Conservation (phyloP, 2,329 filamentous ascomycete genomes). For the Cercospora janseana region DNA sequence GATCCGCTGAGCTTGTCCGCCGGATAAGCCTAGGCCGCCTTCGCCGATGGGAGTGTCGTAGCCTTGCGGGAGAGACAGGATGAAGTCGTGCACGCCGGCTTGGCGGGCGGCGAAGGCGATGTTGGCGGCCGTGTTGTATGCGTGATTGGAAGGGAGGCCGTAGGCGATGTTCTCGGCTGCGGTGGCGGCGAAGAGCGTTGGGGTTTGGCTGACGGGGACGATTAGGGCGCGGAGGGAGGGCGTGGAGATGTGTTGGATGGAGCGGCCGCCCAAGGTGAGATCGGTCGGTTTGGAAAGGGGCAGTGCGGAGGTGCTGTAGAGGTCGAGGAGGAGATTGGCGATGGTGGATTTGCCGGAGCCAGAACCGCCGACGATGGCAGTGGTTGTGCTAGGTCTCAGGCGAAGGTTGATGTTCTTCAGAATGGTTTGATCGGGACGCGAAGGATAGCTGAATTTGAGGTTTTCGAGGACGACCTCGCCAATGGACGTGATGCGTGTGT, state of each 20-base stretch:
- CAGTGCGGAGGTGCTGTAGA: conserved; percentile 65
- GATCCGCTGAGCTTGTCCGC: conserved; percentile 79
- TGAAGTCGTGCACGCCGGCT: conserved; percentile 74
- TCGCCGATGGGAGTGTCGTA: conserved; percentile 75
- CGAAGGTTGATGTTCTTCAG: conserved; percentile 65
- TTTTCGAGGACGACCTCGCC: conserved; percentile 60
- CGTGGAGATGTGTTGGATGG: conserved; percentile 61
- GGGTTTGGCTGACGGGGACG: conserved; percentile 67
- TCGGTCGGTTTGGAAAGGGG: conserved; percentile 36
- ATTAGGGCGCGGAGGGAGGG: conserved; percentile 59
- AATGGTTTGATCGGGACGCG: conserved; percentile 52
- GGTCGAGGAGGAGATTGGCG: conserved; percentile 67
- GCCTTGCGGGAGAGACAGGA: conserved; percentile 66
- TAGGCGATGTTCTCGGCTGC: conserved; percentile 82
- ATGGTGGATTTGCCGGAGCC: conserved; percentile 92
- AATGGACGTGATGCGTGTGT: conserved; percentile 43
- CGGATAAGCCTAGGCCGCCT: conserved; percentile 69
- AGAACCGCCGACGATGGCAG: conserved; percentile 77
- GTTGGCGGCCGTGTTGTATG: conserved; percentile 44
- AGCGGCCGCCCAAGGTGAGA: conserved; percentile 58
- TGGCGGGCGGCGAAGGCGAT: conserved; percentile 53
- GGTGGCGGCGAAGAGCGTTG: conserved; percentile 73
- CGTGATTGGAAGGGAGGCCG: conserved; percentile 60
- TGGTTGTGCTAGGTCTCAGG: conserved; percentile 63
- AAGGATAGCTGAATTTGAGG: conserved; percentile 71